These are phyloP conservation scores for Chalaropsis thielavioides DNA, from an alignment of 2,329 filamentous ascomycete genomes.

Conservation along the genomic window DNA sequence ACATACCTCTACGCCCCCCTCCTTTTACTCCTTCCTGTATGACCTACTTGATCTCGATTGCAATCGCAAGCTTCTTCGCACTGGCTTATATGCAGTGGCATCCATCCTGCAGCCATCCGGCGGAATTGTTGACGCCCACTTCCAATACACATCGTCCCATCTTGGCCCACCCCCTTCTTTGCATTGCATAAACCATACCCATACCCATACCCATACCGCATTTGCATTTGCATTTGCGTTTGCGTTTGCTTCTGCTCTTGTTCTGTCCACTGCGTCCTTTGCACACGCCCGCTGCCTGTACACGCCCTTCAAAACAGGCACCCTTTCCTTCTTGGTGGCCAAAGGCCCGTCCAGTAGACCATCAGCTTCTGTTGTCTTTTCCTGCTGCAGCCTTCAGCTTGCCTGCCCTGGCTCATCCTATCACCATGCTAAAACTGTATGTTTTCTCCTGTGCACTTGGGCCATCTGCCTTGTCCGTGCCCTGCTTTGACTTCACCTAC, in stretches of 20 bases:
- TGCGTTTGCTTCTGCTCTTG: not conserved
- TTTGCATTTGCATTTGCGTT: not conserved
- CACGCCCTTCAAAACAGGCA: not conserved
- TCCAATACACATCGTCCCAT: constrained; percentile 1
- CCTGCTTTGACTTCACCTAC: constrained; percentile 1
- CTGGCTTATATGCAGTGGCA: constrained; percentile 1
- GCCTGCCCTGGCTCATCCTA: not conserved
- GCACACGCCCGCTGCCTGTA: not conserved
- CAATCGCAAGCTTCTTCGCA: not conserved
- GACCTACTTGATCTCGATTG: constrained; percentile 1
- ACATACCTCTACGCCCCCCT: too few species aligned
- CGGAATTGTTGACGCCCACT: not conserved
- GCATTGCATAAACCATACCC: not conserved
- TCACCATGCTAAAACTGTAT: not conserved
- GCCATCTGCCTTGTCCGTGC: constrained; percentile 1
- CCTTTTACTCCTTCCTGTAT: not conserved
- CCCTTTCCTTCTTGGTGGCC: not conserved
- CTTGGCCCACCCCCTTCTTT: constrained; percentile 4
- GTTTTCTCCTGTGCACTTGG: not conserved
- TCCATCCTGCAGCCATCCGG: not conserved
- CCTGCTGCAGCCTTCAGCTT: not conserved
- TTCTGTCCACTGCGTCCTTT: not conserved
- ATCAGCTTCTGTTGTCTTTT: not conserved
- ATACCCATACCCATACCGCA: too few species aligned
- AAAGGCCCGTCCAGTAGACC: not conserved